These are phyloP conservation scores for Pyrus bretschneideri DNA, from an alignment of 306 rosid genomes.

Conservation along the genomic window DNA sequence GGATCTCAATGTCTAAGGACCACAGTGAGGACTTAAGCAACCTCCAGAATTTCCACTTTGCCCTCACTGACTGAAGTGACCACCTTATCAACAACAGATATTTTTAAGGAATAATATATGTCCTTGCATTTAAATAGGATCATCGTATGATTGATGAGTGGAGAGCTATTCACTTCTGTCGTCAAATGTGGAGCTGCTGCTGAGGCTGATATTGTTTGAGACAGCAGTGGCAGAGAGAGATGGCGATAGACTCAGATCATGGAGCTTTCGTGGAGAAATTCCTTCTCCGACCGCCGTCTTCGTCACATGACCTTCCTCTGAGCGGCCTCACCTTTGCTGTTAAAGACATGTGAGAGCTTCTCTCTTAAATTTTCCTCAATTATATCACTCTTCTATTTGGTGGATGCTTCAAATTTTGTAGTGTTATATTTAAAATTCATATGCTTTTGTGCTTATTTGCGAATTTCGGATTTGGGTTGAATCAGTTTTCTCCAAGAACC, in stretches of 20 bases:
- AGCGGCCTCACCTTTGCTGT: conserved; percentile 75
- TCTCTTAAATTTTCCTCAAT: background rate
- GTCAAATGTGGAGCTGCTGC: background rate
- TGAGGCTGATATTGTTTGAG: background rate
- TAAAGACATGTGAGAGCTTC: conserved; percentile 68
- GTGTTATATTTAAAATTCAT: no score
- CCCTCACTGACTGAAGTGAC: background rate
- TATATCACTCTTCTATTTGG: background rate
- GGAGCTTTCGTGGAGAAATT: conserved; percentile 82
- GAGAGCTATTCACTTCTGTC: background rate
- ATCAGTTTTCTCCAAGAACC: no score
- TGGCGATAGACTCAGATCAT: conserved; percentile 39
- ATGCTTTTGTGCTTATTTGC: no score
- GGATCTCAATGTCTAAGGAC: no score
- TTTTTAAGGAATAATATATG: background rate
- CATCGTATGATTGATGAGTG: background rate
- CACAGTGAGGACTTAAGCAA: no score
- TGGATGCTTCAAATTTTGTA: no score
- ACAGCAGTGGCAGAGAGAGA: conserved; percentile 8
- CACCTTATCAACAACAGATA: background rate
- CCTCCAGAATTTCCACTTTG: background rate
- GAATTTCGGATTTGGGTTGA: no score
- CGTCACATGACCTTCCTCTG: conserved; percentile 47
- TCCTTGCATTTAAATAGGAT: background rate
- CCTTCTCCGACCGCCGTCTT: conserved; percentile 41